These are phyloP conservation scores for Aspergillus cavernicola DNA, from an alignment of 495 filamentous ascomycete genomes.

Conservation along the genomic window DNA sequence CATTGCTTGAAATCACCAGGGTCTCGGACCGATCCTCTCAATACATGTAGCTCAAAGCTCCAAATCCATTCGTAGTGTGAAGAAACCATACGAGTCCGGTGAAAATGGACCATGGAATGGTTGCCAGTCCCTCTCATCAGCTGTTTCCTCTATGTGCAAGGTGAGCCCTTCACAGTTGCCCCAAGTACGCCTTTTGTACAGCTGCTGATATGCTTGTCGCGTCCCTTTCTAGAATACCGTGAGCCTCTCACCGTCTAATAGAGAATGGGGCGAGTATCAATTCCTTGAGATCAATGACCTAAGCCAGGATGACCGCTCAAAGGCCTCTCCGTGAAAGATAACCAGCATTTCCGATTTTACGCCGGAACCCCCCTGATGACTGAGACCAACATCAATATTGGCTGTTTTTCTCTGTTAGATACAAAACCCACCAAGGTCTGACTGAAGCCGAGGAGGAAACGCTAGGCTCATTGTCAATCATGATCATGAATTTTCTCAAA, in stretches of 20 bases:
- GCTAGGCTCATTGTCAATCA: conserved; percentile 45
- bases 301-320: conserved; percentile 37
- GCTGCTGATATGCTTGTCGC: conserved; percentile 7
- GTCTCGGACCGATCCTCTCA: conserved; percentile 57
- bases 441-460: conserved; percentile 34
- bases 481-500: conserved; percentile 63
- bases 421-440: conserved; percentile 34
- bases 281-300: conserved; percentile 42
- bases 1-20: conserved; percentile 17
- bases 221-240: conserved; percentile 24
- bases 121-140: conserved; percentile 36
- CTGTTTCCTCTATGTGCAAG: conserved; percentile 45
- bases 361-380: conserved; percentile 58
- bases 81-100: conserved; percentile 28
- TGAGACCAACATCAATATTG: conserved; percentile 64
- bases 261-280: conserved; percentile 22
- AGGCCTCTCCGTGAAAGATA: conserved; percentile 34
- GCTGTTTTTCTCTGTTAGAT: conserved; percentile 66
- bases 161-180: conserved; percentile 20
- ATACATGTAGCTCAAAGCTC: conserved; percentile 56
- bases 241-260: conserved; percentile 34
- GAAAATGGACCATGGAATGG: conserved; percentile 45
- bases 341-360: conserved; percentile 44
- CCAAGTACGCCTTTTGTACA: neutral
- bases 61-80: conserved; percentile 30